Percentiles rank a stretch among this genome's conserved stretches.
phyloP scores from a whole-genome alignment of 2,329 filamentous ascomycete genomes.

The Fusarium pininemorale region DNA sequence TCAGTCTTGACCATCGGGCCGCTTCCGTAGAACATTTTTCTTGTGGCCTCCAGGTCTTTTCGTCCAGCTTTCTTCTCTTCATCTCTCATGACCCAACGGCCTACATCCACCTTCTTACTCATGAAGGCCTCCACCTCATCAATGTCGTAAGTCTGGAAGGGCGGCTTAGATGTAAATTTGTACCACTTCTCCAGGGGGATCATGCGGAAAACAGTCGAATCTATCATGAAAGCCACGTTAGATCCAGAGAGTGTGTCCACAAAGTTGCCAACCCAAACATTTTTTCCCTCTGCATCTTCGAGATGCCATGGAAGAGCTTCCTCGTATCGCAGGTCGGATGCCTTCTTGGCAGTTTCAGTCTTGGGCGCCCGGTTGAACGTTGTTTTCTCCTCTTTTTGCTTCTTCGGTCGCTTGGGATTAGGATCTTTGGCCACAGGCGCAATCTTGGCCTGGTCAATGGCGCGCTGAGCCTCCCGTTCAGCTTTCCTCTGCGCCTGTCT shows the following conservation, averaged over 20 bases:
- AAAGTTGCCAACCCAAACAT: conserved; percentile 92
- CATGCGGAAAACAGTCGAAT: conserved; percentile 78
- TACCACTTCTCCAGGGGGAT: conserved; percentile 97
- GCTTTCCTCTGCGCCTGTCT: conserved; percentile 75
- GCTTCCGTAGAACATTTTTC: conserved; percentile 59
- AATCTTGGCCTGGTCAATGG: conserved; percentile 90
- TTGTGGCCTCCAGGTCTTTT: conserved; percentile 69
- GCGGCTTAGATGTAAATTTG: conserved; percentile 81
- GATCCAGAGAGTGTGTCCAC: conserved; percentile 88
- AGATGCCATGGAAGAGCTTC: conserved; percentile 96
- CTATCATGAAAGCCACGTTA: conserved; percentile 81
- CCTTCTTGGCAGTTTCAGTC: conserved; percentile 81
- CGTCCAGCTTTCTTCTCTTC: conserved; percentile 65
- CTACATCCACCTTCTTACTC: conserved; percentile 78
- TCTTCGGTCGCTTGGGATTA: conserved; percentile 61
- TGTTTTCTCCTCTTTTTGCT: conserved; percentile 84
- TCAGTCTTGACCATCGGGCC: conserved; percentile 73
- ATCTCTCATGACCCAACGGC: conserved; percentile 82
- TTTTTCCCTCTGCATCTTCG: conserved; percentile 95
- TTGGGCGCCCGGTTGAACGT: conserved; percentile 85
- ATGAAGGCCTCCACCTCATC: conserved; percentile 88
- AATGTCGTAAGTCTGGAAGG: conserved; percentile 79
- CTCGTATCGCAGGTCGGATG: conserved; percentile 81
- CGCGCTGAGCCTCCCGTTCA: conserved; percentile 85
- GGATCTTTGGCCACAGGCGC: conserved; percentile 77